A percentile compares a stretch with the other conserved stretches of the same genome.
These are phyloP conservation scores for Lyophyllum semitale DNA, from an alignment of 768 basidiomycete species.

Conservation along the genomic window DNA sequence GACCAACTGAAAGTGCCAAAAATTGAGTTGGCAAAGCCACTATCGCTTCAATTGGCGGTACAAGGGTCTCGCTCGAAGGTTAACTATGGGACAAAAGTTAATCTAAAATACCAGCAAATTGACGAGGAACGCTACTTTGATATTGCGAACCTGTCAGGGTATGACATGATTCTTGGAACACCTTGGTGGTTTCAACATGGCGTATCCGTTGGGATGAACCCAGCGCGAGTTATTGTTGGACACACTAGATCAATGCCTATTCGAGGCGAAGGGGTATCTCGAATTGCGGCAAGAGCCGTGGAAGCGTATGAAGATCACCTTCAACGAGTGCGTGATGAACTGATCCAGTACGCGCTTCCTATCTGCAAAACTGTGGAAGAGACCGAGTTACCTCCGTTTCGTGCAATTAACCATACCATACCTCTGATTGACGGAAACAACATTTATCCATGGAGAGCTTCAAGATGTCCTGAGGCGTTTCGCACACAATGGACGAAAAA, in stretches of 20 bases:
- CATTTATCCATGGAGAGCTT: too few relatives aligned
- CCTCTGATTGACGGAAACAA: slow-evolving; percentile 28
- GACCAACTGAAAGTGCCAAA: slow-evolving; percentile 33
- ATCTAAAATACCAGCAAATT: slow-evolving; percentile 36
- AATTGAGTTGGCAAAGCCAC: slow-evolving; percentile 26
- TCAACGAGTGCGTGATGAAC: slow-evolving; percentile 10
- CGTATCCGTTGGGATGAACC: slow-evolving; percentile 25
- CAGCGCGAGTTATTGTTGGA: slow-evolving; percentile 22
- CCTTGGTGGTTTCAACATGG: slow-evolving; percentile 37
- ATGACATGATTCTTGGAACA: slow-evolving; percentile 42
- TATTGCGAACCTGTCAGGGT: slow-evolving; percentile 37
- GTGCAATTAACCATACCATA: slow-evolving; percentile 42
- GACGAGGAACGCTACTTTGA: slow-evolving; percentile 31
- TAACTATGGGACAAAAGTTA: slow-evolving; percentile 24
- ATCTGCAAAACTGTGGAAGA: slow-evolving; percentile 27
- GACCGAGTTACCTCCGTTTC: slow-evolving; percentile 35
- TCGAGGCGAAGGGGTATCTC: slow-evolving; percentile 8
- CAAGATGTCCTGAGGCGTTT: too few relatives aligned
- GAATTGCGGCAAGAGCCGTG: slow-evolving; percentile 8
- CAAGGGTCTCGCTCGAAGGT: slow-evolving; percentile 40
- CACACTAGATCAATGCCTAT: slow-evolving; percentile 20
- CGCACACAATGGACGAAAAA: slow-evolving; percentile 29
- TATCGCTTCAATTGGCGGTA: slow-evolving; percentile 38
- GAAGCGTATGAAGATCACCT: slow-evolving; percentile 10
- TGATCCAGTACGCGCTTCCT: slow-evolving; percentile 22